Percentiles rank a stretch among this genome's conserved stretches.
Evolutionary conservation across 1,284 basidiomycete genomes (phyloP).

Genomic region (Trametes hirsuta): DNA sequence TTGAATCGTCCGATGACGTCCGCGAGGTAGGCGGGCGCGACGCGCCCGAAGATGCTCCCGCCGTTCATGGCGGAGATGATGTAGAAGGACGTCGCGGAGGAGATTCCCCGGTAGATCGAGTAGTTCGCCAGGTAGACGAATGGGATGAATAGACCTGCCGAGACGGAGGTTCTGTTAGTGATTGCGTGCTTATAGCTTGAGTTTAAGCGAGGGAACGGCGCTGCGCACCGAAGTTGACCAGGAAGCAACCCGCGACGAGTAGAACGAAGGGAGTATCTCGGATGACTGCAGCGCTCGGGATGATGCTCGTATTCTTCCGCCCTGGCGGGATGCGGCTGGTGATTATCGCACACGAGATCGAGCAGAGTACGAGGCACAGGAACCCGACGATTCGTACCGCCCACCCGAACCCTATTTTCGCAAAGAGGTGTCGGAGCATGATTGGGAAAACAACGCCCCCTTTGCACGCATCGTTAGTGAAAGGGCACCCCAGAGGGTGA

Average conservation of each 20-base stretch:
- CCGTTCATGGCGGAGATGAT: slow-evolving; percentile 33
- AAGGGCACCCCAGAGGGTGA: not conserved
- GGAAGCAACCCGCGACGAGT: slow-evolving; percentile 31
- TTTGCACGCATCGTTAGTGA: slow-evolving; percentile 19
- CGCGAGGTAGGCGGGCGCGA: slow-evolving; percentile 32
- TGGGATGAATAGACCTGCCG: slow-evolving; percentile 25
- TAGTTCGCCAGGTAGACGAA: slow-evolving; percentile 27
- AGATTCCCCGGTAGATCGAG: slow-evolving; percentile 4
- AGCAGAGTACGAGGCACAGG: slow-evolving; percentile 34
- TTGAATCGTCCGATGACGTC: slow-evolving; percentile 35
- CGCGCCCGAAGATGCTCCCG: slow-evolving; percentile 31
- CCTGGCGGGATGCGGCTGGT: slow-evolving; percentile 30
- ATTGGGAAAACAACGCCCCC: slow-evolving; percentile 73
- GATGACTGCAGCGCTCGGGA: slow-evolving; percentile 32
- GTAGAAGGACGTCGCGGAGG: slow-evolving; percentile 25
- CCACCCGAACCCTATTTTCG: slow-evolving; percentile 62
- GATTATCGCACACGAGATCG: slow-evolving; percentile 31
- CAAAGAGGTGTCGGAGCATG: slow-evolving; percentile 60
- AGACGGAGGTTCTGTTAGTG: not conserved
- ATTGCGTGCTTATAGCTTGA: not conserved
- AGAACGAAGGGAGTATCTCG: slow-evolving; percentile 36
- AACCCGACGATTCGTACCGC: slow-evolving; percentile 46
- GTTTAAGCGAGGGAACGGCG: not conserved
- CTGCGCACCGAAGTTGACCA: slow-evolving; percentile 35
- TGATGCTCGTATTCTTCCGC: slow-evolving; percentile 18